Percentiles rank a stretch among this genome's conserved stretches.
These are phyloP conservation scores for Arthrinium phaeospermum DNA, from an alignment of 2,329 filamentous ascomycete species.

Conservation along the genomic window DNA sequence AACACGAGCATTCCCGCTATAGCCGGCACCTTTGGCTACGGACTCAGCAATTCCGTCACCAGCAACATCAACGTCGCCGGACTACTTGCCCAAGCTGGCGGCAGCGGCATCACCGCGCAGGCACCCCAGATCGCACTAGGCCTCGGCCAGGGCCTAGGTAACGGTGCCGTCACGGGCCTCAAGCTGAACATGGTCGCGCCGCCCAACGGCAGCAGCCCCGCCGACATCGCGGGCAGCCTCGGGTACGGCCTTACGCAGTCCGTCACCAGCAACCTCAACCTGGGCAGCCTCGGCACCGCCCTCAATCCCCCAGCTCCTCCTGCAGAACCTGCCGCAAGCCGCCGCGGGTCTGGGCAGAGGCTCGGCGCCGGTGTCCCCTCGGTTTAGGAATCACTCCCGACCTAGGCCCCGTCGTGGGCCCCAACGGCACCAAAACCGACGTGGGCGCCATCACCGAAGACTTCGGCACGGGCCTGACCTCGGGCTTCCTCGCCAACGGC, in stretches of 20 bases:
- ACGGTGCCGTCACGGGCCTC: constrained; percentile 29
- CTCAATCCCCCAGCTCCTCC: constrained; percentile 14
- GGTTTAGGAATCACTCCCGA: constrained; percentile 37
- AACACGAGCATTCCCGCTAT: constrained; percentile 26
- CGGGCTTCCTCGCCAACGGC: constrained; percentile 40
- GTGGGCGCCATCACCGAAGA: constrained; percentile 32
- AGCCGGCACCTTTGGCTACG: constrained; percentile 31
- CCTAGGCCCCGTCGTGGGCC: constrained; percentile 5
- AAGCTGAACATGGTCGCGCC: constrained; percentile 23
- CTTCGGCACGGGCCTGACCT: constrained; percentile 35
- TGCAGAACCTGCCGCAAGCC: constrained; percentile 31
- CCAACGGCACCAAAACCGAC: constrained; percentile 21
- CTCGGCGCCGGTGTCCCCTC: constrained; percentile 34
- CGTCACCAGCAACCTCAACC: constrained; percentile 28
- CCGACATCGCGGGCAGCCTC: constrained; percentile 29
- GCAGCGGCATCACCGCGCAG: neutral
- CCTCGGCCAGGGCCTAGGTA: constrained; percentile 18
- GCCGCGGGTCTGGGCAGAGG: constrained; percentile 37
- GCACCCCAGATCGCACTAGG: neutral
- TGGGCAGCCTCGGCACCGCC: constrained; percentile 18
- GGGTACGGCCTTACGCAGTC: constrained; percentile 31
- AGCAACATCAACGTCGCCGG: constrained; percentile 26
- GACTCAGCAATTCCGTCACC: constrained; percentile 29
- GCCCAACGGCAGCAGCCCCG: constrained; percentile 23
- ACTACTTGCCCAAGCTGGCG: neutral